Evolutionary conservation across 164 flowering plant genomes (phyloP).

Genomic region (Euptelea pleiosperma): DNA sequence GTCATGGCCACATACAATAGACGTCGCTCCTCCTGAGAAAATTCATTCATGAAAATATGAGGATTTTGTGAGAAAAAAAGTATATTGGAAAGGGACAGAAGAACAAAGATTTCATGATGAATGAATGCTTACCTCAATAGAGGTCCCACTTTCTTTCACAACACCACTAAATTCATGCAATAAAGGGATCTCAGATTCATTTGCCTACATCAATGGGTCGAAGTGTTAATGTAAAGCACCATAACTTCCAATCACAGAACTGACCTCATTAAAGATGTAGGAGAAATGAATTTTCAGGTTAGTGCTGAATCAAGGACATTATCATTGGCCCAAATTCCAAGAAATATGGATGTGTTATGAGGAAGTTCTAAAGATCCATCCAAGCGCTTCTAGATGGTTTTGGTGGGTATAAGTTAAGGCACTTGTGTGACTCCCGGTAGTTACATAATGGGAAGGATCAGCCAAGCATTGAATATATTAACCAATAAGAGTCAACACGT

Average conservation of each 20-base stretch:
- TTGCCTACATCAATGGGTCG: slow-evolving; percentile 46
- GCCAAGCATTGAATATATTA: too few relatives aligned
- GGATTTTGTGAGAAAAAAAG: neutral
- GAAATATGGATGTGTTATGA: neutral
- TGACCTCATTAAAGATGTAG: neutral
- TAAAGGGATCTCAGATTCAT: slow-evolving; percentile 89
- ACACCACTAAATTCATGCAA: slow-evolving; percentile 68
- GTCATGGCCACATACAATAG: slow-evolving; percentile 93
- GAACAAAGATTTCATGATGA: neutral
- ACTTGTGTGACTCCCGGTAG: too few relatives aligned
- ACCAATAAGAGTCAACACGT: too few relatives aligned
- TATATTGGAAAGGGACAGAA: neutral
- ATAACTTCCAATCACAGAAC: neutral
- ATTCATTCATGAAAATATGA: slow-evolving; percentile 1
- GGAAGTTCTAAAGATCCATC: too few relatives aligned
- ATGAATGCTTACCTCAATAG: slow-evolving; percentile 55
- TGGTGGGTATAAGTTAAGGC: too few relatives aligned
- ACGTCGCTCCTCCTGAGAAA: slow-evolving; percentile 83
- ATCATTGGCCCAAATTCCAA: neutral
- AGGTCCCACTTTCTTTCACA: slow-evolving; percentile 41
- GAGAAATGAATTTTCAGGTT: neutral
- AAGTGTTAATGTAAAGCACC: neutral
- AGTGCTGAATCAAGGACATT: neutral
- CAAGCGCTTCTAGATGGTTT: too few relatives aligned
- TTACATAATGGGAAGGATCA: too few relatives aligned